A percentile compares a stretch with the other conserved stretches of the same genome.
These are phyloP conservation scores for Paramecium primaurelia DNA, from an alignment of 73 alveolate species.

Conservation along the genomic window DNA sequence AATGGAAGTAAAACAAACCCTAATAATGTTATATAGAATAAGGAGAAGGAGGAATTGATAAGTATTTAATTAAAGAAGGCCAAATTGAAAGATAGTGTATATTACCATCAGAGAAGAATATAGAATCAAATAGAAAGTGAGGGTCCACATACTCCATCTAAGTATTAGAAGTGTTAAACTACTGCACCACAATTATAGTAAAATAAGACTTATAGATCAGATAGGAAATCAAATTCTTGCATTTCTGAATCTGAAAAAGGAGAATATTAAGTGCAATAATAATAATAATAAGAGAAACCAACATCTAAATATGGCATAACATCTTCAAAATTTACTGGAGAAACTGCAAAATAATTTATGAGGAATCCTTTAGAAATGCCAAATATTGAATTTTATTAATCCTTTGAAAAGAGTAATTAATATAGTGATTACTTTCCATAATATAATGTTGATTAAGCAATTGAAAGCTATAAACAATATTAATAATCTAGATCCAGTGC, in stretches of 20 bases:
- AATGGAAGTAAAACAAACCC: constrained; percentile 28
- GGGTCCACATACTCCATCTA: not conserved
- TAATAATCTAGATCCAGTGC: constrained; percentile 5
- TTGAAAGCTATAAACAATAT: not conserved
- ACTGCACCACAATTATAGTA: not conserved
- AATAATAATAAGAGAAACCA: not conserved
- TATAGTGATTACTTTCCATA: constrained; percentile 30
- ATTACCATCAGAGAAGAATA: not conserved
- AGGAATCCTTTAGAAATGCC: constrained; percentile 26
- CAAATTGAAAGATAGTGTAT: constrained; percentile 6
- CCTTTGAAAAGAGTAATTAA: constrained; percentile 20
- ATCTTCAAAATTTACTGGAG: constrained; percentile 38
- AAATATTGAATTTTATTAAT: not conserved
- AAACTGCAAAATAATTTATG: constrained; percentile 36
- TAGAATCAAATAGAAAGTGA: not conserved
- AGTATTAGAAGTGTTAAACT: not conserved
- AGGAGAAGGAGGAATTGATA: not conserved
- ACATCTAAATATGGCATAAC: not conserved
- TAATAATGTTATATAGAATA: not conserved
- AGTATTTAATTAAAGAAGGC: not conserved
- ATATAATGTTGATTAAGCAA: not conserved
- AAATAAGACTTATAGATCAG: not conserved
- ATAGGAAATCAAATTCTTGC: not conserved
- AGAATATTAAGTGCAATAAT: not conserved
- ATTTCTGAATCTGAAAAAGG: not conserved